Evolutionary conservation across 2,329 filamentous ascomycete genomes (phyloP), one percentile per base, ranked within the genome.

Genomic region (Hymenoscyphus repandus): DNA sequence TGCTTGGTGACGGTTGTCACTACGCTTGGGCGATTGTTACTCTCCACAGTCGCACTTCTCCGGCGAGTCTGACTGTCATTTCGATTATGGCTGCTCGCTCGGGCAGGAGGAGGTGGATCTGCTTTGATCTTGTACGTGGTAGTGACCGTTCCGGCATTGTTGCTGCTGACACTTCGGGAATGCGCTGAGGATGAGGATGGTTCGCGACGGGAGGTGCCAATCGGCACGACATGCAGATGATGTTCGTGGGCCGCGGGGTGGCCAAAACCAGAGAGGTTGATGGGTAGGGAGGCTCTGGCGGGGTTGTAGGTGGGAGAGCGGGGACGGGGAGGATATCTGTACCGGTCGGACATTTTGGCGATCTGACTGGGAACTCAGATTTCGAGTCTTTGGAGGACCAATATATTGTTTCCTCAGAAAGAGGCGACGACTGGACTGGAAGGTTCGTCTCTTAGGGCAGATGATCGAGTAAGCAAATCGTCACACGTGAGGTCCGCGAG

Each of bases 71-170:
- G 74, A 61, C 73, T 71, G 33, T 68, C 64, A 30, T 79, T 76
- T 13, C 18, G 31, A 55, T 76, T 75, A 36, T 72, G 66, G 59
- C 70, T 76, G 43, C 72, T 69, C 52, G 69, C 73, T 53, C 76
- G 72, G 36, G 70, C 62, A 17, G 75, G 51, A 33, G 74, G 70
- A 17, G 75, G 51, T 33, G 74, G 70, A 39, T 83, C 79, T 43
- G 77, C 74, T 50, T 72, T 73, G 48, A 80, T 72, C 47, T 77
- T 76, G 60, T 83, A 83, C 10, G 78, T 77, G 44, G 77, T 78
- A 15, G 77, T 74, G 9, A 76, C 70, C 58, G 62, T 69, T 64
- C 55, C 57, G 17, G 53, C 55, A 20, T 49, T 60, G 33, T 57
- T 52, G 30, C 60, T 53, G 22, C 68, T 68, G 47, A 58, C 65